Conservation (phyloP, 2,329 filamentous ascomycete genomes). For the Coccinonectria pachysandricola region DNA sequence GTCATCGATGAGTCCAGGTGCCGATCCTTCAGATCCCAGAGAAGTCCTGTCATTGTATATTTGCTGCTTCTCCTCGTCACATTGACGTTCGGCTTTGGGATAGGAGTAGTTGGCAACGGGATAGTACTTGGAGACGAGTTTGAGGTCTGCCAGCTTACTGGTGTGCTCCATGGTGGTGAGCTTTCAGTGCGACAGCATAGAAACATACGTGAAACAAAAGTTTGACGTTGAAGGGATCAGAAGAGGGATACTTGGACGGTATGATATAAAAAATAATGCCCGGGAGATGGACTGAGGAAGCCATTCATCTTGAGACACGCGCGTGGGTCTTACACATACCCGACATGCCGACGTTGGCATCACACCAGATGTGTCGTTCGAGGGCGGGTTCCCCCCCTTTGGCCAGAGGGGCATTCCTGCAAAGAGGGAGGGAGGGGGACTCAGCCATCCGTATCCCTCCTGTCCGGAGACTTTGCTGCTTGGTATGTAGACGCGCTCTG, state of each 20-base stretch:
- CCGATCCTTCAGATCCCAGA: slow-evolving; percentile 34
- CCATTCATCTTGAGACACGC: slow-evolving; percentile 16
- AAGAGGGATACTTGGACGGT: slow-evolving; percentile 16
- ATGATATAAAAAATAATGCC: slow-evolving; percentile 21
- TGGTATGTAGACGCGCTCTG: slow-evolving; percentile 15
- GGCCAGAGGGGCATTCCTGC: slow-evolving; percentile 19
- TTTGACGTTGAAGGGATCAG: slow-evolving; percentile 10
- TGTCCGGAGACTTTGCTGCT: slow-evolving; percentile 6
- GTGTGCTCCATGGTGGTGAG: slow-evolving; percentile 27
- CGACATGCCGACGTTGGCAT: too few species aligned
- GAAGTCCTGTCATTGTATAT: slow-evolving; percentile 29
- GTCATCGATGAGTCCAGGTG: slow-evolving; percentile 41
- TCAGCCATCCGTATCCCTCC: too few species aligned
- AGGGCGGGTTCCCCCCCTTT: slow-evolving; percentile 17
- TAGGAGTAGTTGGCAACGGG: slow-evolving; percentile 32
- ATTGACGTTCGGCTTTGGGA: slow-evolving; percentile 19
- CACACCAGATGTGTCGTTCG: too few species aligned
- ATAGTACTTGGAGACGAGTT: slow-evolving; percentile 30
- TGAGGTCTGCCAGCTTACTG: slow-evolving; percentile 27
- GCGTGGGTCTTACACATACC: slow-evolving; percentile 15
- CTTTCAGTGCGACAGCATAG: slow-evolving; percentile 9
- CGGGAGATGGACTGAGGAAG: too few species aligned
- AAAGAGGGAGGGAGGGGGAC: slow-evolving; percentile 11
- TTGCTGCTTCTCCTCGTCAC: slow-evolving; percentile 13
- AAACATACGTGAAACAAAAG: slow-evolving; percentile 15